These are phyloP conservation scores for Verbascum thapsus DNA, from an alignment of 257 asterid genomes.

Conservation along the genomic window DNA sequence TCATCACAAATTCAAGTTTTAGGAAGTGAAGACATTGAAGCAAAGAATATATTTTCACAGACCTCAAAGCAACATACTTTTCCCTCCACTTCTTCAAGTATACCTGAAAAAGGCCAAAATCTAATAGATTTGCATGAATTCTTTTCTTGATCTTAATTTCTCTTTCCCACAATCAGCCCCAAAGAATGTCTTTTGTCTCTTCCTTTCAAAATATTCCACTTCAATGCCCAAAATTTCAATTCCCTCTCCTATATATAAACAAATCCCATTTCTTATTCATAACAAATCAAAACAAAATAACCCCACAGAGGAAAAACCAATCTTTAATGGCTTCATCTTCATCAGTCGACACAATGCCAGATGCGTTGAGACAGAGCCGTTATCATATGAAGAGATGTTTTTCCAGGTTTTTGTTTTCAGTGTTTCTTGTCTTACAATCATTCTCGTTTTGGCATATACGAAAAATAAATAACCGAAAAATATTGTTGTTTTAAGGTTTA, in stretches of 20 bases:
- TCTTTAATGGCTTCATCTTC: conserved; percentile 55
- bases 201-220: conserved; percentile 46
- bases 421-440: background rate
- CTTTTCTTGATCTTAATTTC: conserved; percentile 51
- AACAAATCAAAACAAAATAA: conserved; percentile 26
- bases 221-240: conserved; percentile 31
- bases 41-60: conserved; percentile 38
- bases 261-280: conserved; percentile 33
- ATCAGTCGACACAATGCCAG: conserved; percentile 60
- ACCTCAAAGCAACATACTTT: conserved; percentile 28
- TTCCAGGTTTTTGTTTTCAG: conserved; percentile 42
- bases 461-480: background rate
- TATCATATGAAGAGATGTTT: conserved; percentile 76
- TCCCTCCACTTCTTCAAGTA: conserved; percentile 35
- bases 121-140: conserved; percentile 44
- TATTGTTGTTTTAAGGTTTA: conserved; percentile 45
- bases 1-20: too few species aligned
- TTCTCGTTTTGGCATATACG: background rate
- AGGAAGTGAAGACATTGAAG: conserved; percentile 6
- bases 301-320: conserved; percentile 25
- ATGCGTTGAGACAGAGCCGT: conserved; percentile 57
- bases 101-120: conserved; percentile 21
- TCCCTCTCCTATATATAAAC: conserved; percentile 40
- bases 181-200: conserved; percentile 67
- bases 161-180: conserved; percentile 51